Base-by-base conservation (phyloP, 441 rosid species). In the Rhodomyrtus psidioides region DNA sequence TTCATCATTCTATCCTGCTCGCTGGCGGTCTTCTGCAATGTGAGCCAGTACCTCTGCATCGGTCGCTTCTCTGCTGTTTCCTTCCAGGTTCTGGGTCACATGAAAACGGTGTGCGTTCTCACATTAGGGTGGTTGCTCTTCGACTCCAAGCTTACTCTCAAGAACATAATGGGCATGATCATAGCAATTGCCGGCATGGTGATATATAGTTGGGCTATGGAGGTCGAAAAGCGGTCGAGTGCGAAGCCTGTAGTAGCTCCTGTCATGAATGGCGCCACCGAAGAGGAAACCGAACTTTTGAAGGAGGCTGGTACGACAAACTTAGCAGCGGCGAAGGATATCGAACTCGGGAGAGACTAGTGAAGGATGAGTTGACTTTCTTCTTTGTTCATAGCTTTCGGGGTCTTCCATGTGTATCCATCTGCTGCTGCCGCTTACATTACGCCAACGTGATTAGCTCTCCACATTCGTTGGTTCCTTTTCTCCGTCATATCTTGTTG, bases 41-140 rank as follows among this genome's bases (percentile, higher is more conserved):
- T 96, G 87, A 96, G 98, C 89, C 99, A 96, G 86, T 95, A 96
- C 90, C 96, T 96, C 84, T 96, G 99, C 93, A 96, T 96, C 0
- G 98, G 99, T 59, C 93, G 98, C 88, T 96, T 95, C 92, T 96
- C 99, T 1, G 99, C 99, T 54, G 92, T 92, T 21, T 96, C 98
- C 26, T 96, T 96, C 89, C 98, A 96, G 92, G 97, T 96, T 82
- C 87, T 96, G 75, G 99, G 99, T 70, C 99, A 96, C 93, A 95
- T 95, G 97, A 96, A 96, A 86, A 96, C 98, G 16, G 92, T 96
- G 15, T 95, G 97, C 44, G 97, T 96, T 70, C 93, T 96, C 53
- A 93, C 95, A 19, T 84, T 96, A 65, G 99, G 99, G 51, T 96
- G 99, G 99, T 90, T 94, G 57, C 88, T 96, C 23, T 96, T 96